Base-by-base conservation (phyloP, 805 yeast genomes). In the Barnettozyma vustinii region DNA sequence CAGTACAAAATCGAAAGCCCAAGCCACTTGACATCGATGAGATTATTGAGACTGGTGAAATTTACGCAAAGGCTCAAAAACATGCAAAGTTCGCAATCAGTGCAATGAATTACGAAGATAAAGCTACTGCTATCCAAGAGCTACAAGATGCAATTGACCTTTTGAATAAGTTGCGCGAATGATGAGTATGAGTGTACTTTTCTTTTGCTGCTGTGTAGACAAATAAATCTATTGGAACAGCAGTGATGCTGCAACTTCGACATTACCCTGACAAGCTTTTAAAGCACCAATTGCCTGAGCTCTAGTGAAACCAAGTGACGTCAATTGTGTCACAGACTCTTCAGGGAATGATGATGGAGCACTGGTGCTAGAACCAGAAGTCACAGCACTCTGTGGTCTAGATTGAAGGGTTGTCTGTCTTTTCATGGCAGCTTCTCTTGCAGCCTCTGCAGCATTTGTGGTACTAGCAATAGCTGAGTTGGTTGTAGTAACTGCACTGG, bases 171-270 rank as follows among this genome's bases (percentile, higher is more conserved):
- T 26, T 58, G 19, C 45, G 37, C 12, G 37, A 40, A 20, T 32
- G 27, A 19, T 36, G 16, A 23, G 36, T 33, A 13, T 39, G 8
- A 23, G 7, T 23, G 25, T 23, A 23, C 10, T 9, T 13, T 23
- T 21, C 10, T 16, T 16, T 36, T 36, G 39, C 12, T 39, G 25
- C 9, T 20, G 21, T 37, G 23, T 9, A 35, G n/a, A 26, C 7
- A 21, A n/a, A 21, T n/a, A n/a, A n/a, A n/a, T n/a, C 49, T 49
- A 66, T 37, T 65, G 66, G 52, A 88, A 89, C 43, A 90, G 69
- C 43, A 86, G 58, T 1, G 95, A 80, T 1, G 97, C 97, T 0
- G 98, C 98, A 52, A 82, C 55, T 46, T 92, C 97, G 0, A 85
- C 79, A 60, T 91, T 86, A 9, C 96, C 96, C 25, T 75, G 72